phyloP scores from a whole-genome alignment of 306 rosid species.

The Cercis canadensis region DNA sequence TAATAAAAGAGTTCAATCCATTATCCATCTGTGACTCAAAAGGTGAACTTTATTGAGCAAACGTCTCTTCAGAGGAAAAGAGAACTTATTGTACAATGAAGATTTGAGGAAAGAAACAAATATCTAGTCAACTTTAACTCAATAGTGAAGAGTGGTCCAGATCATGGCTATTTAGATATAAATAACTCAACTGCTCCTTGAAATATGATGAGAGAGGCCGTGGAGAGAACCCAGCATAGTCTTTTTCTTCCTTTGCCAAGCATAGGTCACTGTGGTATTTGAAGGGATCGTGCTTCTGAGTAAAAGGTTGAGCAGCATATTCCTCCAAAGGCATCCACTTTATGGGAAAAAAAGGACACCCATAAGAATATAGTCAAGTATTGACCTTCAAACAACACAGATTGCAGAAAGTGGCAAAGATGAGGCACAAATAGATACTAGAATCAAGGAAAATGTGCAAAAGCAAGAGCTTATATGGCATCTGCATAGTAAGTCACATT shows the following conservation, averaged over 20 bases:
- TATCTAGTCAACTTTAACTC: neutral
- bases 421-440: no score
- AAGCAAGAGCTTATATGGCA: no score
- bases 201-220: no score
- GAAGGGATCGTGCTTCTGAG: constrained; percentile 51
- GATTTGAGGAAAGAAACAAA: neutral
- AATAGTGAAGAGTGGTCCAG: constrained; percentile 6
- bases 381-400: no score
- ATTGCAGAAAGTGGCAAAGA: neutral
- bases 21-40: neutral
- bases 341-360: neutral
- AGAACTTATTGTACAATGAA: constrained; percentile 2
- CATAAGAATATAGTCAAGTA: neutral
- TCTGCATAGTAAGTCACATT: no score
- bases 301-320: constrained; percentile 47
- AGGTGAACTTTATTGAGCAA: neutral
- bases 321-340: constrained; percentile 62
- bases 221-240: constrained; percentile 44
- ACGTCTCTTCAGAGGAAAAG: neutral
- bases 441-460: no score
- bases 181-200: no score
- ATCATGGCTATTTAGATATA: constrained; percentile 17
- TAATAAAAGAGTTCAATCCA: neutral
- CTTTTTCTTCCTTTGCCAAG: constrained; percentile 36
- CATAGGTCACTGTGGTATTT: constrained; percentile 42